Evolutionary conservation across 169 alveolate genomes (phyloP).

Genomic region (Babesia caballi): DNA sequence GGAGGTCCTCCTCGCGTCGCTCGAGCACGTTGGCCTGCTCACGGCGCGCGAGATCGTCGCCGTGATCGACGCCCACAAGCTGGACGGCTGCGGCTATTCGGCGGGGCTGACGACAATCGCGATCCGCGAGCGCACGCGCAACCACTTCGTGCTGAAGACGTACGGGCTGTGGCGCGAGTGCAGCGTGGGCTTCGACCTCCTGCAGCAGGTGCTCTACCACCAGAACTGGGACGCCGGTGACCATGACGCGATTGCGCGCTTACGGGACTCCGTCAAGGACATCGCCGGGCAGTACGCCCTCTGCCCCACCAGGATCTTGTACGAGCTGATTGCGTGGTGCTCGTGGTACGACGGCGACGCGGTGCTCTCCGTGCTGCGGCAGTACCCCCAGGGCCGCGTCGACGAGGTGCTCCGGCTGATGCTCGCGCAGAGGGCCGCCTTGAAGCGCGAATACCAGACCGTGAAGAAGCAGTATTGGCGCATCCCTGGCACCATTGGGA

Average conservation of each 20-base stretch:
- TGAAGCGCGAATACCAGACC: conserved; percentile 5
- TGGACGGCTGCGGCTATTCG: conserved; percentile 60
- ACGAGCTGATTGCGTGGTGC: conserved; percentile 54
- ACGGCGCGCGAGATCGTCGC: conserved; percentile 58
- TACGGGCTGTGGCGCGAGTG: conserved; percentile 55
- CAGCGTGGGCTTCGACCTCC: conserved; percentile 29
- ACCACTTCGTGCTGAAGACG: conserved; percentile 47
- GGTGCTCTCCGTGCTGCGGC: background rate
- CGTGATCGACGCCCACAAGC: conserved; percentile 53
- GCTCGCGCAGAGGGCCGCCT: background rate
- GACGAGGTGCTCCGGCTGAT: conserved; percentile 32
- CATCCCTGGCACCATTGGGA: background rate
- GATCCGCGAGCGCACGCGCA: conserved; percentile 52
- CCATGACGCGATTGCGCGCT: background rate
- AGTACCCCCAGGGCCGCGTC: conserved; percentile 20
- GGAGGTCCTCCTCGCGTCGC: conserved; percentile 12
- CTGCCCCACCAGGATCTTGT: conserved; percentile 53
- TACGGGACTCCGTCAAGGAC: background rate
- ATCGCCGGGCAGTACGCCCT: conserved; percentile 38
- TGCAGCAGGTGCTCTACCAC: conserved; percentile 32
- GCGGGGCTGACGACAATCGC: conserved; percentile 44
- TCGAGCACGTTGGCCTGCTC: conserved; percentile 34
- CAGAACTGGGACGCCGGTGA: background rate
- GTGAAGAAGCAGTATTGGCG: conserved; percentile 8
- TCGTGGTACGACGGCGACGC: conserved; percentile 24